Evolutionary conservation across 2,329 filamentous ascomycete genomes (phyloP).

Genomic region (Fusarium brachygibbosum): DNA sequence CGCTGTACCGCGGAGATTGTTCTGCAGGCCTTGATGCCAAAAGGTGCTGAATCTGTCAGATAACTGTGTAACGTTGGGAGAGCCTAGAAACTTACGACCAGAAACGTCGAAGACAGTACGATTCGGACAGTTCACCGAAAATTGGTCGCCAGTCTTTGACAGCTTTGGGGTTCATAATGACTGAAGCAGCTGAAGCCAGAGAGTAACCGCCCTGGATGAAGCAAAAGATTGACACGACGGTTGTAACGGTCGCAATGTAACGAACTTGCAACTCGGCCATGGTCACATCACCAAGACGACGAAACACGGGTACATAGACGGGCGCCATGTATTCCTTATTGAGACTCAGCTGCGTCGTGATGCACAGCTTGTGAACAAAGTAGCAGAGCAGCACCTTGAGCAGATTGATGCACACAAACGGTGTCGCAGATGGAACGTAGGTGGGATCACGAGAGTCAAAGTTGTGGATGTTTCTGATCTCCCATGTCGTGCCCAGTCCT

Average conservation of each 20-base stretch:
- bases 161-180: constrained; percentile 22
- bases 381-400: constrained; percentile 35
- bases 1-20: constrained; percentile 35
- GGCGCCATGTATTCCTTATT: constrained; percentile 33
- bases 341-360: constrained; percentile 32
- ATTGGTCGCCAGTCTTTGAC: constrained; percentile 40
- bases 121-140: constrained; percentile 32
- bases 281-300: constrained; percentile 25
- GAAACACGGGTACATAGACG: constrained; percentile 28
- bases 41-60: constrained; percentile 30
- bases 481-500: constrained; percentile 39
- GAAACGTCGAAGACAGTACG: constrained; percentile 36
- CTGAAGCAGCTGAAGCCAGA: constrained; percentile 26
- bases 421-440: constrained; percentile 20
- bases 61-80: not conserved
- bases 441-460: constrained; percentile 33
- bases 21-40: constrained; percentile 43
- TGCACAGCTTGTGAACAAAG: constrained; percentile 33
- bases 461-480: constrained; percentile 44
- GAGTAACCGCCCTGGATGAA: constrained; percentile 44
- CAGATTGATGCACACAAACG: constrained; percentile 28
- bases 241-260: constrained; percentile 39
- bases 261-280: constrained; percentile 34
- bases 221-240: constrained; percentile 41
- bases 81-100: constrained; percentile 34